These are phyloP conservation scores for Acanthamoeba lenticulata DNA, from an alignment of 208 protist genomes.

Conservation along the genomic window DNA sequence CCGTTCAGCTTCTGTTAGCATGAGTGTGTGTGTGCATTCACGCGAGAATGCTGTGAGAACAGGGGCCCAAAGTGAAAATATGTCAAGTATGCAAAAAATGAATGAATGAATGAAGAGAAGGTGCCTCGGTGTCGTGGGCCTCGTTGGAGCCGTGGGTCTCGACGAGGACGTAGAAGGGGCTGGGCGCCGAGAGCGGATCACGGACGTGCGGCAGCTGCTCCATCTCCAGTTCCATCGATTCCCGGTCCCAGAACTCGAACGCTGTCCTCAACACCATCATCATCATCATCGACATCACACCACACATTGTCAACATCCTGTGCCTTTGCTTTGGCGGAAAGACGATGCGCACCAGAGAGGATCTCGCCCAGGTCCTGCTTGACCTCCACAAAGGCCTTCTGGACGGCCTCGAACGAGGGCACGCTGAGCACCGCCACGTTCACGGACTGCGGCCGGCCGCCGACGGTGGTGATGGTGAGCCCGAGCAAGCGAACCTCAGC, in stretches of 20 bases:
- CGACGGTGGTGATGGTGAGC: not conserved
- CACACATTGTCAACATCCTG: conserved; percentile 21
- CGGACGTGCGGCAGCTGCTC: conserved; percentile 81
- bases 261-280: conserved; percentile 75
- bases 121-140: conserved; percentile 91
- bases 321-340: not conserved
- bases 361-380: conserved; percentile 92
- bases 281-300: too few relatives aligned
- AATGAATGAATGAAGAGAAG: not conserved
- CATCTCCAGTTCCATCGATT: conserved; percentile 87
- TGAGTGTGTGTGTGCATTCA: too few relatives aligned
- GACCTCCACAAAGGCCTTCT: conserved; percentile 87
- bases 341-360: conserved; percentile 84
- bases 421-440: conserved; percentile 92
- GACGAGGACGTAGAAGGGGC: conserved; percentile 92
- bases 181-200: conserved; percentile 81
- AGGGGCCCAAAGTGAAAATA: too few relatives aligned
- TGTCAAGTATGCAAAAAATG: not conserved
- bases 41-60: too few relatives aligned
- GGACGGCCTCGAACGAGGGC: conserved; percentile 86
- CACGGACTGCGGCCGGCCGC: conserved; percentile 73
- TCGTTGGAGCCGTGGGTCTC: conserved; percentile 94
- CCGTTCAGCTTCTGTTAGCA: conserved; percentile 80
- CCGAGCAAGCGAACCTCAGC: not conserved
- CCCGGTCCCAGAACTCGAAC: conserved; percentile 94